Evolutionary conservation across 2,329 filamentous ascomycete genomes (phyloP), one percentile per base, ranked within the genome.

Genomic region (Calonectria pseudoturangicola): DNA sequence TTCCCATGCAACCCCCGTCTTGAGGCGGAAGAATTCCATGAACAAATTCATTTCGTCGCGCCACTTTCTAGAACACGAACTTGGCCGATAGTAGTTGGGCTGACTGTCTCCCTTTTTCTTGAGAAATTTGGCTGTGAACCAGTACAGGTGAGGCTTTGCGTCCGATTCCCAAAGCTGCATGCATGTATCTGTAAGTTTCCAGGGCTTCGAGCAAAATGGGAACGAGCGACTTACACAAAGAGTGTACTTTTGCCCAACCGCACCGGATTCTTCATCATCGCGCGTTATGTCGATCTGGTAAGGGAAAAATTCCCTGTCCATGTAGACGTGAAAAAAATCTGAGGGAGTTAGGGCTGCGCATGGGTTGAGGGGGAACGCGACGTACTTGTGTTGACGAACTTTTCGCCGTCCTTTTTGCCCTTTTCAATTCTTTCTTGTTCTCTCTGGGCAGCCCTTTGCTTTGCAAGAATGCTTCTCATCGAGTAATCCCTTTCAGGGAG

Each of bases 151-250:
- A 0, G 92, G 92, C 16, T 84, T 83, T 13, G 87, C 84, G 72
- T 90, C 87, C 6, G 92, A 93, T 81, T 95, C 91, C 84, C 91
- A 94, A 64, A 96, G 86, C 92, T 95, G 9, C 30, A 33, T 9
- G 30, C 30, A 33, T 9, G 74, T n/a, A 13, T 13, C 1, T 12
- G 16, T 77, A n/a, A 73, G 66, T 62, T 50, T 50, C 33, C 9
- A 3, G 28, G 30, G 2, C n/a, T 28, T 30, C 21, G 65, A 68
- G n/a, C 13, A 36, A 48, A 13, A 56, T 21, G 7, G 33, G 16
- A 12, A 18, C 6, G 8, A 9, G 15, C 15, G 8, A 83, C 89
- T 84, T 84, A 94, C 92, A 72, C 87, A 89, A 2, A 94, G 82
- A 0, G 86, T 84, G 48, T 91, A 92, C 45, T 88, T 90, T 78